Evolutionary conservation across 2,329 filamentous ascomycete species (phyloP).

Genomic region (Venturia effusa): DNA sequence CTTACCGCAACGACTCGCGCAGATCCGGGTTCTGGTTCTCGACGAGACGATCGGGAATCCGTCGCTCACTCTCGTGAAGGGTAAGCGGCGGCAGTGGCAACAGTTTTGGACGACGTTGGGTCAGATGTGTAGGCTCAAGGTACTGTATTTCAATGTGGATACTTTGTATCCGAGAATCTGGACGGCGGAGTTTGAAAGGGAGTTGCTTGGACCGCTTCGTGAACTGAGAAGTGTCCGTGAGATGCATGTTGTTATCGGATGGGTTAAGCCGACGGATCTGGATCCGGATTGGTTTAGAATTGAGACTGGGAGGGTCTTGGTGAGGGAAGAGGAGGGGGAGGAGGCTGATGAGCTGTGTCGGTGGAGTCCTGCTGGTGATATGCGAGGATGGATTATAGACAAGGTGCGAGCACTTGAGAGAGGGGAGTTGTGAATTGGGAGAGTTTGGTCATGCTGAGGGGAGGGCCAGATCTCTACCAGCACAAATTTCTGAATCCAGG

Average conservation of each 20-base stretch:
- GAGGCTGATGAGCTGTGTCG: neutral
- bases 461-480: too few relatives aligned
- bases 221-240: neutral
- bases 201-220: neutral
- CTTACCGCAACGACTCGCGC: slow-evolving; percentile 1
- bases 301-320: neutral
- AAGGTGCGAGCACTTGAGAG: neutral
- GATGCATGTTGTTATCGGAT: slow-evolving; percentile 1
- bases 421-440: neutral
- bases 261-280: neutral
- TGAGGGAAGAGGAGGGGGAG: neutral
- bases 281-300: neutral
- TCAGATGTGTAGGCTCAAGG: slow-evolving; percentile 2
- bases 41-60: slow-evolving; percentile 10
- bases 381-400: neutral
- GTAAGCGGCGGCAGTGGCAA: slow-evolving; percentile 3
- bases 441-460: too few relatives aligned
- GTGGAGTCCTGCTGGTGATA: neutral
- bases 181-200: neutral
- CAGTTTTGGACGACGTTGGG: neutral
- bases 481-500: too few relatives aligned
- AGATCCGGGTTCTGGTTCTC: slow-evolving; percentile 1
- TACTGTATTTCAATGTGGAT: slow-evolving; percentile 8
- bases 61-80: neutral
- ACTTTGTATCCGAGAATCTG: slow-evolving; percentile 6